A percentile compares a stretch with the other conserved stretches of the same genome.
These are phyloP conservation scores for Cubamyces sp. DNA, from an alignment of 768 basidiomycete species.

Conservation along the genomic window DNA sequence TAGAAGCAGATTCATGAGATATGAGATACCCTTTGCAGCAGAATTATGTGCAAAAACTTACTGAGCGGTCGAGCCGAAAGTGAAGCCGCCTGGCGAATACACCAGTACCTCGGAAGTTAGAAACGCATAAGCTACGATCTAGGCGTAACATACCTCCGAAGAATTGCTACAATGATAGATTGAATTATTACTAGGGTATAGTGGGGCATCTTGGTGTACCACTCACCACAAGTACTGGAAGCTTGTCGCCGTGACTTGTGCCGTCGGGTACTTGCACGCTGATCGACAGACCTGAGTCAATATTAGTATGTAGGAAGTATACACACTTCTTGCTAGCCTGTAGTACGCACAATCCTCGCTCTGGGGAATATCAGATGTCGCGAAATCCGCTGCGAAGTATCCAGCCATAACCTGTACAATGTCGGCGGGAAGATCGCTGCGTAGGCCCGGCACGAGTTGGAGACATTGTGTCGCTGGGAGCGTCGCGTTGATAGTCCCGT, in stretches of 20 bases:
- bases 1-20: slow-evolving; percentile 19
- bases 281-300: slow-evolving; percentile 46
- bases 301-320: background rate
- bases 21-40: no score
- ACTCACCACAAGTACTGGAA: slow-evolving; percentile 51
- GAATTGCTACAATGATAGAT: slow-evolving; percentile 1
- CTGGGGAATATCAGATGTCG: background rate
- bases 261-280: slow-evolving; percentile 46
- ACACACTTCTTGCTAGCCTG: background rate
- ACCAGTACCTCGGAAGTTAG: no score
- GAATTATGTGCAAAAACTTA: background rate
- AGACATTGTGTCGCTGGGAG: slow-evolving; percentile 43
- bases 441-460: slow-evolving; percentile 34
- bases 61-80: background rate
- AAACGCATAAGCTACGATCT: no score
- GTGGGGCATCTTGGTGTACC: no score
- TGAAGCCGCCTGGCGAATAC: slow-evolving; percentile 9
- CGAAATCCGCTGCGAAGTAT: background rate
- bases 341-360: slow-evolving; percentile 10
- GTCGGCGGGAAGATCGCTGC: slow-evolving; percentile 24
- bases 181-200: no score
- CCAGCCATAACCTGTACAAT: slow-evolving; percentile 22
- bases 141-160: slow-evolving; percentile 40
- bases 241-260: slow-evolving; percentile 41
- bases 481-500: slow-evolving; percentile 39